A percentile compares a stretch with the other conserved stretches of the same genome.
Conservation (phyloP, 2,329 filamentous ascomycete species). For the Epichloe sp. region DNA sequence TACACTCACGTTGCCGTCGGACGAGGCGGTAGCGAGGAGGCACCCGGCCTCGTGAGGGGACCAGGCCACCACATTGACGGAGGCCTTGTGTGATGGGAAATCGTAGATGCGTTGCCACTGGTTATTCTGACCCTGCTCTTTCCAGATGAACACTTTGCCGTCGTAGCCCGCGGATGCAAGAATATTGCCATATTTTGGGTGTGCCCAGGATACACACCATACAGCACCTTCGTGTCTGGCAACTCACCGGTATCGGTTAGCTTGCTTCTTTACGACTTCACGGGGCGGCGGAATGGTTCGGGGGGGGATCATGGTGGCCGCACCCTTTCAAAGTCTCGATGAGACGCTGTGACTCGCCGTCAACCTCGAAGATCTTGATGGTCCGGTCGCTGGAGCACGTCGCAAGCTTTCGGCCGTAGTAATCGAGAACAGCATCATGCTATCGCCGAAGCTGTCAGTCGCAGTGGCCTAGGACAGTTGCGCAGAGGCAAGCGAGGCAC, state of each 20-base stretch:
- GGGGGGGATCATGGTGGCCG: conserved; percentile 17
- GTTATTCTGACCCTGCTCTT: conserved; percentile 55
- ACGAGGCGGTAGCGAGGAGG: conserved; percentile 85
- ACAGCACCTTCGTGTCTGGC: conserved; percentile 87
- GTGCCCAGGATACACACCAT: conserved; percentile 96
- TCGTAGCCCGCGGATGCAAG: conserved; percentile 92
- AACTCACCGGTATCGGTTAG: conserved; percentile 6
- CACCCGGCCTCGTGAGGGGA: conserved; percentile 94
- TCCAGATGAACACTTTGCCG: conserved; percentile 97
- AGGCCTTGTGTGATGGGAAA: conserved; percentile 85
- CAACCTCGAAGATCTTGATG: conserved; percentile 98
- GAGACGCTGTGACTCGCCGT: conserved; percentile 79
- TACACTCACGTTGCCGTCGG: conserved; percentile 84
- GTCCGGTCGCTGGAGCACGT: conserved; percentile 97
- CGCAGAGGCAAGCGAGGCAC: background rate
- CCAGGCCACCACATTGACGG: conserved; percentile 94
- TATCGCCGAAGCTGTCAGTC: conserved; percentile 20
- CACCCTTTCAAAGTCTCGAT: conserved; percentile 91
- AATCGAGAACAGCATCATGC: conserved; percentile 98
- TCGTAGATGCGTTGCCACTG: conserved; percentile 83
- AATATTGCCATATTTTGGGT: conserved; percentile 97
- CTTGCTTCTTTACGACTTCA: background rate
- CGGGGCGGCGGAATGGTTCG: too few relatives aligned
- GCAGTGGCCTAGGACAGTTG: background rate
- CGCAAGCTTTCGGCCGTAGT: conserved; percentile 90